Base-by-base conservation (phyloP, 495 filamentous ascomycete species). In the Aspergillus avenaceus region DNA sequence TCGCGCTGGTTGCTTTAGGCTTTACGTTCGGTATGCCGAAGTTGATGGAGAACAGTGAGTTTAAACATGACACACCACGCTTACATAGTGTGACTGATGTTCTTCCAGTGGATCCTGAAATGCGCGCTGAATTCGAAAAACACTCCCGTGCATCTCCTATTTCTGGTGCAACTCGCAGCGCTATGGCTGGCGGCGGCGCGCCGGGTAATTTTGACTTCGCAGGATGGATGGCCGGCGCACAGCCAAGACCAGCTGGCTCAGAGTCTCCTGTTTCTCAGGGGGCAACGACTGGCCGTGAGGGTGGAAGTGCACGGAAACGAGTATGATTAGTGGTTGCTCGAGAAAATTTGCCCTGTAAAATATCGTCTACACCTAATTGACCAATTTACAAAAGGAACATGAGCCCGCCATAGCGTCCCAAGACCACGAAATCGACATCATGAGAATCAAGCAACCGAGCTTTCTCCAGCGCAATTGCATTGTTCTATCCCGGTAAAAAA, bases 41-140 rank as follows among this genome's bases (percentile, higher is more conserved):
- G 68, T 63, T 98, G 27, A 82, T 97, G 70, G 91, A 97, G 44
- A 97, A 95, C 56, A 95, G 91, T 97, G 82, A 47, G 91, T 81
- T 24, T 25, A 40, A 27, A n/a, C 38, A n/a, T 23, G n/a, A 13
- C 14, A 13, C 4, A 7, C 18, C 21, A 19, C 18, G 16, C 16
- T 8, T 21, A 21, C 34, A 38, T 11, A 8, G 21, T 8, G 34
- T 18, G 4, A 38, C 31, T 45, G 16, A 37, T 38, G 2, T 24
- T 34, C 45, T 23, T 41, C 25, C 16, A 97, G 91, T 98, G 92
- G 93, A 97, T 62, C 89, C 89, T 14, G 93, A 98, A 67, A 87
- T 88, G 73, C 82, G 83, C 49, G 87, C 85, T 56, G 95, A 98
- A 70, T 95, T 92, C 64, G 90, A 96, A 63, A 85, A 90, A 63